These are phyloP conservation scores for Mallotus japonicus DNA, from an alignment of 441 rosid species.

Conservation along the genomic window DNA sequence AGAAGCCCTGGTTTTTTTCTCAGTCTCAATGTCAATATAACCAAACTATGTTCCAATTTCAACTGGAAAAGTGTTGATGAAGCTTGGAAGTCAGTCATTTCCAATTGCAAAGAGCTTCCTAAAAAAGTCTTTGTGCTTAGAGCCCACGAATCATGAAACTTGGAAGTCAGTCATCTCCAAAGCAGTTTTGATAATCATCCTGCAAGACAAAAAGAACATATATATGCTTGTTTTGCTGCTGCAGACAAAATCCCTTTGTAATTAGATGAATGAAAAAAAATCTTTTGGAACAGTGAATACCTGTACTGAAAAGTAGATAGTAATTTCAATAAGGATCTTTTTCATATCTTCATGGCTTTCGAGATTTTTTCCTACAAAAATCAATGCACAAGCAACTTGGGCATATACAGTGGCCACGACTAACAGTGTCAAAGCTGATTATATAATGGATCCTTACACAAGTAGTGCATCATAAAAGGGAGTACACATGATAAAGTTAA, in stretches of 20 bases:
- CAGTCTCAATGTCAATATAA: slow-evolving; percentile 61
- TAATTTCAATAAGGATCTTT: slow-evolving; percentile 45
- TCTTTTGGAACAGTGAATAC: slow-evolving; percentile 18
- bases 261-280: neutral
- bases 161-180: slow-evolving; percentile 52
- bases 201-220: slow-evolving; percentile 12
- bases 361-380: slow-evolving; percentile 52
- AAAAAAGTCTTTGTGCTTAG: slow-evolving; percentile 32
- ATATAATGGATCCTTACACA: neutral
- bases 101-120: slow-evolving; percentile 40
- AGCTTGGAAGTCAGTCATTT: slow-evolving; percentile 52
- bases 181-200: slow-evolving; percentile 59
- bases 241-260: neutral
- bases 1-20: slow-evolving; percentile 73
- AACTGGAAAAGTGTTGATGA: slow-evolving; percentile 64
- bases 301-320: slow-evolving; percentile 54
- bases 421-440: slow-evolving; percentile 3
- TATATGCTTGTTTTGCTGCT: neutral
- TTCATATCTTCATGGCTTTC: slow-evolving; percentile 42
- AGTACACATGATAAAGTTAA: neutral
- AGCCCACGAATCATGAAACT: slow-evolving; percentile 70
- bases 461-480: neutral
- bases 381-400: slow-evolving; percentile 52
- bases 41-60: slow-evolving; percentile 85
- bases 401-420: neutral